These are phyloP conservation scores for Dacryopinax spathularia DNA, from an alignment of 768 basidiomycete species.

Conservation along the genomic window DNA sequence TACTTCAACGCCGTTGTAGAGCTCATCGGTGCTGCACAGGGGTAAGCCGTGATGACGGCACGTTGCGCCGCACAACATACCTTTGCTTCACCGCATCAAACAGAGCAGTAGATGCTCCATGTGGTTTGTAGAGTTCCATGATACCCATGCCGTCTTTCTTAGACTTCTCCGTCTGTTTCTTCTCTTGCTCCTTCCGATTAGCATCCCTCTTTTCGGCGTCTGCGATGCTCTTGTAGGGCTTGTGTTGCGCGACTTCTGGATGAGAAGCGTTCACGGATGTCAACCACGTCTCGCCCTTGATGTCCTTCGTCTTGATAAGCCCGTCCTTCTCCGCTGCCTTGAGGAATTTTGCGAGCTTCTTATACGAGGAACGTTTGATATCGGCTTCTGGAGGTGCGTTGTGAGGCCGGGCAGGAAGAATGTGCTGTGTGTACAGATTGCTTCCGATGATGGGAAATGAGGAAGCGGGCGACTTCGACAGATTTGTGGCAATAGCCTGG, in stretches of 20 bases:
- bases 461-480: constrained; percentile 31
- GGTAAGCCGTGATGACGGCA: neutral
- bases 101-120: constrained; percentile 38
- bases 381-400: constrained; percentile 30
- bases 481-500: constrained; percentile 40
- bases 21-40: constrained; percentile 31
- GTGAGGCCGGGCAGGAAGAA: constrained; percentile 71
- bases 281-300: constrained; percentile 27
- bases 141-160: constrained; percentile 40
- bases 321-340: constrained; percentile 61
- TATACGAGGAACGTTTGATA: constrained; percentile 66
- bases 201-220: constrained; percentile 51
- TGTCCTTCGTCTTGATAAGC: constrained; percentile 56
- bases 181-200: constrained; percentile 43
- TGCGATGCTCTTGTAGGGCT: constrained; percentile 42
- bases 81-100: constrained; percentile 50
- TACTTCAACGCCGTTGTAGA: constrained; percentile 47
- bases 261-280: constrained; percentile 43
- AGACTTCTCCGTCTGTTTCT: constrained; percentile 32
- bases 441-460: constrained; percentile 66
- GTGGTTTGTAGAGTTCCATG: constrained; percentile 64
- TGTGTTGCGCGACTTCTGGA: constrained; percentile 40
- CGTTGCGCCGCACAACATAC: constrained; percentile 36
- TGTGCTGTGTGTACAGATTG: constrained; percentile 56
- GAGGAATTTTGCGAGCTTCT: constrained; percentile 69